Evolutionary conservation across 2,329 filamentous ascomycete genomes (phyloP).

Genomic region (Torrubiella hemipterigena): DNA sequence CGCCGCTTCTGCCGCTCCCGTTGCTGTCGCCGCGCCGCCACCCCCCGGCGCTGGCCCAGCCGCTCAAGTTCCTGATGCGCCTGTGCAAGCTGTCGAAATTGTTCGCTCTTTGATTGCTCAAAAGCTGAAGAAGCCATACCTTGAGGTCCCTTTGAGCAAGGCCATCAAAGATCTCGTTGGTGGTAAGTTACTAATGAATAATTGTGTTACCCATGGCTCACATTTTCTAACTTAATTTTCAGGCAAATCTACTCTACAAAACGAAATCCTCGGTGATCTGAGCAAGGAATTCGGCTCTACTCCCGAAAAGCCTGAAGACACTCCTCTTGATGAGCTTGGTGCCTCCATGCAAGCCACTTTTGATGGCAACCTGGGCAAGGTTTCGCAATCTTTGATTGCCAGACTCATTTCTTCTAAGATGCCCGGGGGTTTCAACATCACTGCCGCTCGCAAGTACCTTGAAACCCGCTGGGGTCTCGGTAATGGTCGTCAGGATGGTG

Average conservation of each 20-base stretch:
- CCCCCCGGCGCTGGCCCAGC: conserved; percentile 73
- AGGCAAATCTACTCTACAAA: conserved; percentile 98
- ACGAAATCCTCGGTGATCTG: conserved; percentile 94
- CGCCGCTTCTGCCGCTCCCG: conserved; percentile 40
- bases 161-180: conserved; percentile 98
- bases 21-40: conserved; percentile 43
- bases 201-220: background rate
- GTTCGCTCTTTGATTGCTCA: conserved; percentile 83
- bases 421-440: conserved; percentile 99
- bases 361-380: conserved; percentile 95
- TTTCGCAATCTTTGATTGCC: conserved; percentile 84
- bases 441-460: conserved; percentile 84
- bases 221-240: conserved; percentile 5
- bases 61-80: conserved; percentile 72
- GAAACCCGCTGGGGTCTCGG: conserved; percentile 88
- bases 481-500: conserved; percentile 79
- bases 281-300: conserved; percentile 98
- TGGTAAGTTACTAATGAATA: conserved; percentile 45
- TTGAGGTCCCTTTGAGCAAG: conserved; percentile 85
- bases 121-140: conserved; percentile 89
- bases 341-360: conserved; percentile 97
- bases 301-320: conserved; percentile 96
- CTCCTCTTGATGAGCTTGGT: conserved; percentile 87
- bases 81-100: conserved; percentile 81
- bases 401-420: conserved; percentile 97